These are phyloP conservation scores for Apiotrichum gracile DNA, from an alignment of 1,284 basidiomycete species.

Conservation along the genomic window DNA sequence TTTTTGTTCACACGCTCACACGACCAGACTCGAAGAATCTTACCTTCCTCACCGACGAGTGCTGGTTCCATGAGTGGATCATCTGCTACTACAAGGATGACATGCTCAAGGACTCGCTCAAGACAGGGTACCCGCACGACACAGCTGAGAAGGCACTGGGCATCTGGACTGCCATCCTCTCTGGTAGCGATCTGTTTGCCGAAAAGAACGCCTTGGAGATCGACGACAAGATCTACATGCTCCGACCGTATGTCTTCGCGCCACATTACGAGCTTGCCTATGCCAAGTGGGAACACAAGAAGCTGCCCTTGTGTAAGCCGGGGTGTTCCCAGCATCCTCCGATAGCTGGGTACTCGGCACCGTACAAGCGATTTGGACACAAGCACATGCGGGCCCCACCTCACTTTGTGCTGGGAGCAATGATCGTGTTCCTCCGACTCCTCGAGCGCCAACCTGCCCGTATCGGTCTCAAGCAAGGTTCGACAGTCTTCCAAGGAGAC, in stretches of 20 bases:
- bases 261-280: constrained; percentile 50
- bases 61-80: constrained; percentile 38
- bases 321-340: constrained; percentile 21
- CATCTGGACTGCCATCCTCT: constrained; percentile 33
- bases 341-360: constrained; percentile 23
- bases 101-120: constrained; percentile 43
- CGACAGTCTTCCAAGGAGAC: constrained; percentile 21
- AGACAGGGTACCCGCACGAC: constrained; percentile 45
- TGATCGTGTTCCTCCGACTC: constrained; percentile 34
- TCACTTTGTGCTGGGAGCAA: constrained; percentile 29
- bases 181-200: constrained; percentile 26
- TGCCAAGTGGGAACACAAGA: constrained; percentile 48
- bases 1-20: neutral
- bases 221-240: constrained; percentile 52
- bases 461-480: constrained; percentile 23
- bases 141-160: constrained; percentile 39
- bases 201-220: constrained; percentile 45
- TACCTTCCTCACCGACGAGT: constrained; percentile 38
- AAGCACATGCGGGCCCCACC: constrained; percentile 37
- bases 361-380: constrained; percentile 41
- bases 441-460: constrained; percentile 36
- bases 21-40: constrained; percentile 45
- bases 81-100: constrained; percentile 40
- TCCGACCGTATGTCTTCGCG: constrained; percentile 53
- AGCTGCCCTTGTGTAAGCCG: constrained; percentile 37